Base-by-base conservation (phyloP, 768 basidiomycete genomes). In the Naganishia friedmannii region DNA sequence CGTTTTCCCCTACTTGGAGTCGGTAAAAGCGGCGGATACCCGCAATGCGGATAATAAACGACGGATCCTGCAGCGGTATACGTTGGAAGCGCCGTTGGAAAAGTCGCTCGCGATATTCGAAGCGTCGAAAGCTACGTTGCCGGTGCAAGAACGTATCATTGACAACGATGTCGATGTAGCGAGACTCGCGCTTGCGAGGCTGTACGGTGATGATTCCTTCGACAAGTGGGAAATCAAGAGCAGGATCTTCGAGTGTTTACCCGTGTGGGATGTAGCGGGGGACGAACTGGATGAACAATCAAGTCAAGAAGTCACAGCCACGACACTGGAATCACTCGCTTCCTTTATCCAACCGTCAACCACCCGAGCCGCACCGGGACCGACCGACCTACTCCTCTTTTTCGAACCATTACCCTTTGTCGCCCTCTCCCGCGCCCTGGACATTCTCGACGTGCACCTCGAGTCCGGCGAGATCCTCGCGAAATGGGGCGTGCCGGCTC, bases 171-270 rank as follows among this genome's bases (percentile, higher is more conserved):
- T 90, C 74, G 91, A 92, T 74, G 87, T 94, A 77, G 92, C 88
- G 17, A 86, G 90, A 13, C 80, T 97, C 17, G 93, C 94, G 3
- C 86, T 98, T 15, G 89, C 93, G 8, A 89, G 89, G 75, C 81
- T 97, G 28, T 99, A 99, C 72, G 93, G 93, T 17, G 90, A 86
- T 74, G 85, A 87, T 70, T 86, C 85, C 67, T 58, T 71, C 39
- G 84, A 87, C 69, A 85, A 88, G 73, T 95, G 91, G 92, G 77
- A 87, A 0, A 88, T 84, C 4, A 97, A 96, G 93, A 91, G 89
- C 73, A 83, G 84, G 37, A 91, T 99, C 63, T 97, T 99, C 79
- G 95, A 99, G 78, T 99, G 94, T 77, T 84, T 98, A 37, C 95
- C 95, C 0, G 95, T 89, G 3, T 96, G 94, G 92, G 88, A 88